These are phyloP conservation scores for Wallacemonas sp. DNA, from an alignment of 208 protist genomes.

Conservation along the genomic window DNA sequence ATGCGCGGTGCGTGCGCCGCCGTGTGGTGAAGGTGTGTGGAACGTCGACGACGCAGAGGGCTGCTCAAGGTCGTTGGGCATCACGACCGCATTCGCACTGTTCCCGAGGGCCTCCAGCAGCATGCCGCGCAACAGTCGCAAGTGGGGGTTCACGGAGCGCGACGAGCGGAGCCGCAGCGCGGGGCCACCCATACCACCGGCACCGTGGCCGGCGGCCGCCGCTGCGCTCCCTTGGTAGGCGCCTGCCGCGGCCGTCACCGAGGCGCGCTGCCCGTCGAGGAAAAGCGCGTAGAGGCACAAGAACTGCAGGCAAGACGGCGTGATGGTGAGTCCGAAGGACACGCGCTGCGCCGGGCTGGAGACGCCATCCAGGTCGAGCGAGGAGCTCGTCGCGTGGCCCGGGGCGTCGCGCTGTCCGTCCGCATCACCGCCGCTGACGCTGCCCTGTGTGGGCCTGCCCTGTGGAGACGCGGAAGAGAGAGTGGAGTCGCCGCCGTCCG, in stretches of 20 bases:
- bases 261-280: conserved; percentile 58
- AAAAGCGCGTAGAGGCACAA: conserved; percentile 78
- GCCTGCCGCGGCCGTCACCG: not conserved
- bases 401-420: not conserved
- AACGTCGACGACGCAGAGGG: not conserved
- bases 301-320: conserved; percentile 61
- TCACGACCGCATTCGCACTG: conserved; percentile 14
- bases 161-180: conserved; percentile 24
- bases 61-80: too few relatives aligned
- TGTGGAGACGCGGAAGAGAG: too few relatives aligned
- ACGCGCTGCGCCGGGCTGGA: not conserved
- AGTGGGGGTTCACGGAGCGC: conserved; percentile 59
- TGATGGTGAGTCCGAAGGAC: conserved; percentile 20
- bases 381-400: conserved; percentile 12
- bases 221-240: conserved; percentile 29
- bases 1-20: not conserved
- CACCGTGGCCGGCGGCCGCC: conserved; percentile 8
- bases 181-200: not conserved
- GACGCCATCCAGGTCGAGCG: too few relatives aligned
- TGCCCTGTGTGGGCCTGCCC: not conserved
- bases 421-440: not conserved
- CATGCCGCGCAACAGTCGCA: conserved; percentile 56
- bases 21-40: not conserved
- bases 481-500: not conserved
- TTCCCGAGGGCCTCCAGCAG: conserved; percentile 61